A percentile compares a stretch with the other conserved stretches of the same genome.
These are phyloP conservation scores for Phalaenopsis equestris DNA, from an alignment of 106 monocot genomes.

Conservation along the genomic window DNA sequence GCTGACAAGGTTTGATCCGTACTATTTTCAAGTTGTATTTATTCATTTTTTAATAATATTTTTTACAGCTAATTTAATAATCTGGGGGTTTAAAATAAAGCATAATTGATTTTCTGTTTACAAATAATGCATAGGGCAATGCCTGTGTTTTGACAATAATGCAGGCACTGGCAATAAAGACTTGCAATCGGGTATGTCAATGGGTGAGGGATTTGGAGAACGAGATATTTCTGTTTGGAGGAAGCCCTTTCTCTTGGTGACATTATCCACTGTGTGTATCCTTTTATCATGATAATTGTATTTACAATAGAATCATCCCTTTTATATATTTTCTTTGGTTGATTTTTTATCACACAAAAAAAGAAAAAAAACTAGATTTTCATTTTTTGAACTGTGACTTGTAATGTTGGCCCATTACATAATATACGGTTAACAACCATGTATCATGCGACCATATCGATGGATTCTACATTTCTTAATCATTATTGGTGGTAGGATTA, in stretches of 20 bases:
- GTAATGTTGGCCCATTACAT: background rate
- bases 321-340: background rate
- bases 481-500: too few species aligned
- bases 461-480: too few species aligned
- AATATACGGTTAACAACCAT: background rate
- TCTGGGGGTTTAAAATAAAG: background rate
- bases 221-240: conserved; percentile 28
- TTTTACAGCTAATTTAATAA: background rate
- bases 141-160: background rate
- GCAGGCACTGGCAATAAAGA: conserved; percentile 28
- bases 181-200: conserved; percentile 25
- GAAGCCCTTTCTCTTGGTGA: conserved; percentile 28
- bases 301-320: background rate
- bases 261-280: conserved; percentile 3
- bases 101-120: background rate
- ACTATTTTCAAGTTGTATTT: background rate
- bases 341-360: background rate
- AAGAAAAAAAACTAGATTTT: background rate
- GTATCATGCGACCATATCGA: background rate
- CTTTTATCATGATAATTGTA: background rate
- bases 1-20: conserved; percentile 71
- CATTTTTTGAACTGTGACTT: background rate
- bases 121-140: background rate
- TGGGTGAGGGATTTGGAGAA: conserved; percentile 33
- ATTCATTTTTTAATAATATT: too few species aligned